Evolutionary conservation across 176 grass and related monocot genomes (phyloP).

Genomic region (Echinochloa phyllopogon): DNA sequence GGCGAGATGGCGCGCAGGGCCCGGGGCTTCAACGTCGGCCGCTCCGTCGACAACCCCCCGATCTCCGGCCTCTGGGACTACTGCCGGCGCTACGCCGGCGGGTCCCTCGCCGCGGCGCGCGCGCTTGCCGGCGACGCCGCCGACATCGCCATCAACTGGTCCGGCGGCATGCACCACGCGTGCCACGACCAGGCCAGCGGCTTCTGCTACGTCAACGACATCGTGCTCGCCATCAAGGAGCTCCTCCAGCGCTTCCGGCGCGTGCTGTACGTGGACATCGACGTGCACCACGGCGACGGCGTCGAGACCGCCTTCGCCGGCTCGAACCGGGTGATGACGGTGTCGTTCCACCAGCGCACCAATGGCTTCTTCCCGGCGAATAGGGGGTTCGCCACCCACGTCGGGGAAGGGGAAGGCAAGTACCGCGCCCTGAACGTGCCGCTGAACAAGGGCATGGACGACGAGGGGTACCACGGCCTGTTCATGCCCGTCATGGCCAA

Average conservation of each 20-base stretch:
- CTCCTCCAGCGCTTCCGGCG: constrained; percentile 47
- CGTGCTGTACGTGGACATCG: constrained; percentile 87
- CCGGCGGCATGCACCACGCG: constrained; percentile 70
- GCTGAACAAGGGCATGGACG: constrained; percentile 57
- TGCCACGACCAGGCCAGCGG: constrained; percentile 51
- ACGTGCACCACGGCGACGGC: constrained; percentile 88
- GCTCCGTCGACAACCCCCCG: constrained; percentile 52
- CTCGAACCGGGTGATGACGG: constrained; percentile 63
- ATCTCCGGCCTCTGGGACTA: constrained; percentile 54
- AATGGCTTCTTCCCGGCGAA: constrained; percentile 43
- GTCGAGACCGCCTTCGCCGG: constrained; percentile 61
- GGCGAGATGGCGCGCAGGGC: background rate
- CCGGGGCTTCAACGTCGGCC: constrained; percentile 33
- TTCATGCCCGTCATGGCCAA: constrained; percentile 1
- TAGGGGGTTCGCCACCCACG: constrained; percentile 32
- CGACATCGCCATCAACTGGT: constrained; percentile 77
- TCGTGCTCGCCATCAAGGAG: constrained; percentile 56
- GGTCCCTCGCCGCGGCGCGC: constrained; percentile 55
- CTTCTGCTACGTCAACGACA: constrained; percentile 77
- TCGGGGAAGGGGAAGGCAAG: constrained; percentile 31
- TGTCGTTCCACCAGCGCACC: constrained; percentile 67
- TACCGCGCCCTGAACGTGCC: constrained; percentile 69
- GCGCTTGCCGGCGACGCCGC: constrained; percentile 31
- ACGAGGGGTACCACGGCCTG: constrained; percentile 34
- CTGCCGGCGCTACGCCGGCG: constrained; percentile 62